Conservation (phyloP, 2,329 filamentous ascomycete species). For the Rutstroemia sydowiana region DNA sequence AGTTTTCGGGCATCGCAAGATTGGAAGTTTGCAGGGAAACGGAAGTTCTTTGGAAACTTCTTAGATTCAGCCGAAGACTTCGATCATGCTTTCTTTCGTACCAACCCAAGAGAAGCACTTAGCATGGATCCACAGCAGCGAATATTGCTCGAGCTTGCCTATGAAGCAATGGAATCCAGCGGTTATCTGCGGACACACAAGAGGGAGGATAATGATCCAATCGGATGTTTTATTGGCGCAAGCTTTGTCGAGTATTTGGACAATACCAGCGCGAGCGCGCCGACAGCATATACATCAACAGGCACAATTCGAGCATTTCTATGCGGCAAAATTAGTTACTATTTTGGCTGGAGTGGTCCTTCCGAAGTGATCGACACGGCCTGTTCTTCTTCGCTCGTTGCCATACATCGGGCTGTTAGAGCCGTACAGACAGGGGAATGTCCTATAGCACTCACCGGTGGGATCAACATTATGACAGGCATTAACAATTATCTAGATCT, state of each 20-base stretch:
- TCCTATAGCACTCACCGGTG: constrained; percentile 35
- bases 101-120: no score
- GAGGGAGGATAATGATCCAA: constrained; percentile 4
- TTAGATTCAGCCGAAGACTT: no score
- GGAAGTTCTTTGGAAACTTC: no score
- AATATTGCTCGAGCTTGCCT: constrained; percentile 67
- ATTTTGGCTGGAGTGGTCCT: constrained; percentile 32
- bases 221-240: constrained; percentile 16
- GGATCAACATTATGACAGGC: constrained; percentile 32
- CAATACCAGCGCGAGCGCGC: constrained; percentile 13
- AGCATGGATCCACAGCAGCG: no score
- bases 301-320: constrained; percentile 17
- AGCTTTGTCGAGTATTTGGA: constrained; percentile 15
- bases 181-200: constrained; percentile 41
- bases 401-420: constrained; percentile 35
- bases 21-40: no score
- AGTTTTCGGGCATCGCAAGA: no score
- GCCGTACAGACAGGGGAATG: constrained; percentile 38
- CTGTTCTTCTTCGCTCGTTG: constrained; percentile 32
- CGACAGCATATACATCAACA: constrained; percentile 16
- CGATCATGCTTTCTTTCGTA: no score
- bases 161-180: constrained; percentile 72
- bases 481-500: constrained; percentile 34
- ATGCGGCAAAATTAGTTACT: constrained; percentile 30
- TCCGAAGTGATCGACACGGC: constrained; percentile 35